Base-by-base conservation (phyloP, 108 stramenopile genomes). In the Cyclotella atomus region DNA sequence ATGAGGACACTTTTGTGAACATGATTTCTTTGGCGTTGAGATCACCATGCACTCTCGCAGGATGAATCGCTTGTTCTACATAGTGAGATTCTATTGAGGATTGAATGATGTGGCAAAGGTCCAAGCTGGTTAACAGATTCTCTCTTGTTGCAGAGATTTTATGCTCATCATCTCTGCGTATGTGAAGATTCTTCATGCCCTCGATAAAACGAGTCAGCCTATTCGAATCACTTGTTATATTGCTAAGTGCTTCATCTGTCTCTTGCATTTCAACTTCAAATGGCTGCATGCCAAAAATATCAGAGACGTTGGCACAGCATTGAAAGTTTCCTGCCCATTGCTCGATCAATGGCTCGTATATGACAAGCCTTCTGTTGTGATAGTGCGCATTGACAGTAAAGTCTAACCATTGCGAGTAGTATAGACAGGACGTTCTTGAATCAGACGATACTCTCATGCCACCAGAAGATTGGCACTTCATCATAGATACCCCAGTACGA, bases 271-370 rank as follows among this genome's bases (percentile, higher is more conserved):
- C 16, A 16, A n/a, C 21, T 23, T 23, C 16, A 15, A 64, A 75
- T 28, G 81, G 72, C 2, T 54, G 4, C 59, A 70, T 50, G n/a
- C 54, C 25, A 47, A 50, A 25, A 8, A 60, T 44, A 16, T 65
- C 44, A 23, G 68, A 34, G 3, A 82, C 30, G 50, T 75, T 76
- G 7, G 50, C 30, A n/a, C 75, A 68, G 9, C 75, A 49, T 20
- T 55, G 43, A 10, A 67, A 53, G 10, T 81, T 54, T 10, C 68
- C 83, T 35, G 50, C 71, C 93, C 93, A 94, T n/a, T 83, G 82
- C 59, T 94, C 93, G 17, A 94, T 54, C 50, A 94, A 72, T 9
- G 93, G 93, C 67, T 94, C 93, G 91, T 91, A 94, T 17, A 82
- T 82, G 33, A 89, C 88, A 4, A 94, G 74, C 5, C 87, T 68